These are phyloP conservation scores for Fraxinus nigra DNA, from an alignment of 305 asterid species.

Conservation along the genomic window DNA sequence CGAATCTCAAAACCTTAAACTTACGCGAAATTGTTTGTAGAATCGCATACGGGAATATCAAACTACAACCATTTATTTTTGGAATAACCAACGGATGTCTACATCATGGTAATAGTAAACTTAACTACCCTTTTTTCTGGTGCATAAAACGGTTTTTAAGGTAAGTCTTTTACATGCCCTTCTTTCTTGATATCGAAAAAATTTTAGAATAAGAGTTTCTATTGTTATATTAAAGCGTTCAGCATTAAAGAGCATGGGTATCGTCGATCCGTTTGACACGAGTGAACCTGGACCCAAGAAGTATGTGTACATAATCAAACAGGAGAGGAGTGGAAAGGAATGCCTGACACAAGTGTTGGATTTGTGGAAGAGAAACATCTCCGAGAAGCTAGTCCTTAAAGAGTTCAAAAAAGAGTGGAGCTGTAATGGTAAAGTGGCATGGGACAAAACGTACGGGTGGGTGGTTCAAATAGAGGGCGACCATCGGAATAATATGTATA, in stretches of 20 bases:
- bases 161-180: background rate
- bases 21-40: too few relatives aligned
- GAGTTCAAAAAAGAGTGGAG: conserved; percentile 47
- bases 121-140: background rate
- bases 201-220: background rate
- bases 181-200: background rate
- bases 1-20: too few relatives aligned
- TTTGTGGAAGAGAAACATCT: conserved; percentile 44
- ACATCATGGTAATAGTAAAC: background rate
- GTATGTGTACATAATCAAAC: conserved; percentile 71
- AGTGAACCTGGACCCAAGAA: conserved; percentile 48
- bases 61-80: background rate
- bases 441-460: conserved; percentile 28
- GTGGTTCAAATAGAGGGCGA: conserved; percentile 81
- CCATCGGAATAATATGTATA: conserved; percentile 38
- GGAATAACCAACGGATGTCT: background rate
- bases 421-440: conserved; percentile 38
- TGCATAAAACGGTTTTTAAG: background rate
- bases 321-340: conserved; percentile 69
- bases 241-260: background rate
- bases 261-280: background rate
- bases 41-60: background rate
- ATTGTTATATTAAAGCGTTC: background rate
- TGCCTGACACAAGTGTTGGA: conserved; percentile 69
- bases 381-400: conserved; percentile 58